Base-by-base conservation (phyloP, 768 basidiomycete genomes). In the Epithele typhae region DNA sequence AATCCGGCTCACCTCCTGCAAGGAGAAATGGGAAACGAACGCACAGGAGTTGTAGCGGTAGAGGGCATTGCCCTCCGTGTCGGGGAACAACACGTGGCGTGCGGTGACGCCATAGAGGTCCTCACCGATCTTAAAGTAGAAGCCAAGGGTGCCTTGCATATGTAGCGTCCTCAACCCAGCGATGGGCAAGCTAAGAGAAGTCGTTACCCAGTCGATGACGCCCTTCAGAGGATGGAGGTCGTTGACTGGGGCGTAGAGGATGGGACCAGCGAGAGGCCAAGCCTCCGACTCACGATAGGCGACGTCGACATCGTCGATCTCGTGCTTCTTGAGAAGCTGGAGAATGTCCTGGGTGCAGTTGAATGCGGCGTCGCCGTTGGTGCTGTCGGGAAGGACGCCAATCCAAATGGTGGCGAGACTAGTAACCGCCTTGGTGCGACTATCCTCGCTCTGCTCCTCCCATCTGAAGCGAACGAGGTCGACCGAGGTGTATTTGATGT, bases 381-480 rank as follows among this genome's bases (percentile, higher is more conserved):
- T 7, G 8, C 9, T n/a, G 17, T 19, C 35, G n/a, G 35, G 35
- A 6, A 14, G n/a, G 18, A 36, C 35, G 8, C 35, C 35, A 8
- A 36, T 17, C 35, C 35, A 36, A 36, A 36, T 36, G 9, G 59
- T 62, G 19, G 40, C 32, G 40, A 23, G 41, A 37, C 19, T 58
- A 42, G 50, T 44, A 33, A 41, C 53, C 17, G 18, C 34, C 54
- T 40, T 10, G 21, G 10, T 6, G 27, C 36, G 24, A 33, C 36
- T 43, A 25, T 52, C 43, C 33, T 40, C 25, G 25, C 19, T 41
- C 42, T 49, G 7, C 37, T 55, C 43, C 5, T 12, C 25, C 53
- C 54, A 55, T n/a, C 37, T 23, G 43, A 55, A 55, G n/a, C 47
- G 43, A 25, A 46, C 54, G n/a, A 49, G 44, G 39, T 55, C 54